Base-by-base conservation (phyloP, 1,139 yeast species). In the Pichia sp. region DNA sequence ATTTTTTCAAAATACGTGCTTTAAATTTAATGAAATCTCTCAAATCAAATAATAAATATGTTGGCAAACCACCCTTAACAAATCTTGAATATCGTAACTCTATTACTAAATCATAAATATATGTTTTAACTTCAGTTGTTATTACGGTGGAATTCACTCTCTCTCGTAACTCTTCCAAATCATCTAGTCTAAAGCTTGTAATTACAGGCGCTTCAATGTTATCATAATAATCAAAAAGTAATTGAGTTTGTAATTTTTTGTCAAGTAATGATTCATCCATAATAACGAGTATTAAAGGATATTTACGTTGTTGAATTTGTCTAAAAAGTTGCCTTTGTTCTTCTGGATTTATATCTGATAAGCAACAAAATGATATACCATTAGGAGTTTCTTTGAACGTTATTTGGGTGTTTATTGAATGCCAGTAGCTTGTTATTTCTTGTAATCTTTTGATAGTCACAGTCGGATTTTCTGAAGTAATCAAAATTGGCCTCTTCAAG, bases 51-150 rank as follows among this genome's bases (percentile, higher is more conserved):
- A 72, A 63, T 2, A 73, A 66, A 46, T 64, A 61, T 0, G 82
- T 76, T 0, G 79, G 72, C 1, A 78, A 60, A 0, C 85, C 85
- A 1, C 70, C 67, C 28, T 56, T 52, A 2, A 78, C 76, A 56
- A 78, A 69, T 36, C 84, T 61, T 53, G 79, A 81, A 46, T 71
- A 70, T 38, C 85, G 65, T 2, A 75, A 57, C 55, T 71, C 75
- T 2, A 78, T 66, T 2, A 76, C 61, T 26, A 79, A 68, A 58
- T 79, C 83, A 53, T 77, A 76, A 57, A 77, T 71, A 56, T 79
- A 79, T n/a, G 80, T 62, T 42, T 61, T 60, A 38, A 79, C 65
- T 46, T 79, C 83, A 0, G 78, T 51, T 2, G 55, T 52, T 6
- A 61, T 60, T 1, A 58, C 58, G 8, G 76, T 67, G 26, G 46